Base-by-base conservation (phyloP, 768 basidiomycete genomes). In the Termitomyces sp. region DNA sequence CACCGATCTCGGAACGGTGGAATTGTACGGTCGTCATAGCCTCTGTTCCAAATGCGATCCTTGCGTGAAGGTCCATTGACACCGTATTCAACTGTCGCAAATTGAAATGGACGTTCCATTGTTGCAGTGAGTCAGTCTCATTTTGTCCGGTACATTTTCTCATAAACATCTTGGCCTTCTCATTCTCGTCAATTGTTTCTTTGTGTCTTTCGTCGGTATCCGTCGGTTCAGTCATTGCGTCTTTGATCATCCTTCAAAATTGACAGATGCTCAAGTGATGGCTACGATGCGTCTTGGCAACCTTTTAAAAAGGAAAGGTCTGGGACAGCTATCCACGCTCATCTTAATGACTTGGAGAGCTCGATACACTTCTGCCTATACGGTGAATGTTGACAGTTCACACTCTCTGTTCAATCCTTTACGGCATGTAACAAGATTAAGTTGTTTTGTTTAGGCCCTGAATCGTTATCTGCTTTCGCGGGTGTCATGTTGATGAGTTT, bases 21-120 rank as follows among this genome's bases (percentile, higher is more conserved):
- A 40, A 83, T 83, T 54, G 82, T 83, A 6, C 82, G 81, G 1
- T 82, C 82, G 4, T 83, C 67, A 83, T 83, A 48, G 81, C 83
- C 31, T 83, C 82, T 4, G 78, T 85, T 59, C 82, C 82, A n/a
- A 84, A 83, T 36, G 56, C 17, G 31, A 12, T 84, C 81, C 5
- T 83, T 83, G 82, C 83, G 53, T 50, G 3, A 20, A 12, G 6
- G 10, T 15, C 15, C 14, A 37, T 7, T 6, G n/a, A 12, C n/a
- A 14, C 34, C 6, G 9, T 15, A 32, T 57, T 50, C 36, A 9
- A 10, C 15, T 82, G 83, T 51, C 6, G 83, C 25, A 25, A 25
- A 72, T 69, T 77, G 81, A n/a, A 82, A 81, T 64, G 83, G 81
- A 4, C 83, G 83, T 65, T 81, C 77, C 1, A 80, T 84, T 43